These are phyloP conservation scores for Stereocaulon alpinum DNA, from an alignment of 495 filamentous ascomycete species.

Conservation along the genomic window DNA sequence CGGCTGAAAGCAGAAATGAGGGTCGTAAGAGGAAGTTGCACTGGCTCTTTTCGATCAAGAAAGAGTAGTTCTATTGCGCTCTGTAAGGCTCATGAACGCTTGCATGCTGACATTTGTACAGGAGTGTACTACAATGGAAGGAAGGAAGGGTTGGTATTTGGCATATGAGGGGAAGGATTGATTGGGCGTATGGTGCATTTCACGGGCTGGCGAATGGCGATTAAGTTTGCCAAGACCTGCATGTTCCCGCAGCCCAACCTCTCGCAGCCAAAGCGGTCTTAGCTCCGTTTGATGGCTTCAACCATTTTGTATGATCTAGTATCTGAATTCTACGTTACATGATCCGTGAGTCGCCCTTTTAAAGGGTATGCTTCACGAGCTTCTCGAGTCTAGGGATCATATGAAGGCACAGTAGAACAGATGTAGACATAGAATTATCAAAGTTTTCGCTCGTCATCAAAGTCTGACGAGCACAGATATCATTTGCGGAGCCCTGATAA, in stretches of 20 bases:
- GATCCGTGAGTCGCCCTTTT: not conserved
- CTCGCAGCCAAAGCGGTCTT: not conserved
- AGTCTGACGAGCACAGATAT: not conserved
- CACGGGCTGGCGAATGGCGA: conserved; percentile 2
- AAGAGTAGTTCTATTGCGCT: not conserved
- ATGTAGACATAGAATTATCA: not conserved
- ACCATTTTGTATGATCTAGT: not conserved
- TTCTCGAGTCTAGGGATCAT: not conserved
- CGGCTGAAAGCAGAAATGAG: conserved; percentile 1
- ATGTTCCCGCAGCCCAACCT: not conserved
- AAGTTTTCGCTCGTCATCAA: not conserved
- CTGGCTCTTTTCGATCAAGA: not conserved
- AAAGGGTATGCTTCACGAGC: not conserved
- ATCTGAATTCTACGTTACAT: not conserved
- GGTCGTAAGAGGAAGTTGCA: not conserved
- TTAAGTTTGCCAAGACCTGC: not conserved
- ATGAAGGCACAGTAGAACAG: not conserved
- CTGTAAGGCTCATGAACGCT: not conserved
- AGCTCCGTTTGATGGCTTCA: not conserved
- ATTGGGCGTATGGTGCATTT: not conserved
- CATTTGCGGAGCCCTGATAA: not conserved
- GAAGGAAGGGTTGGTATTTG: not conserved
- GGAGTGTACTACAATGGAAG: not conserved
- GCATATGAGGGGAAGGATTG: conserved; percentile 6
- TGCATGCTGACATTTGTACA: not conserved